Conservation (phyloP, 345 rosid species). For the Rhodamnia argentea region DNA sequence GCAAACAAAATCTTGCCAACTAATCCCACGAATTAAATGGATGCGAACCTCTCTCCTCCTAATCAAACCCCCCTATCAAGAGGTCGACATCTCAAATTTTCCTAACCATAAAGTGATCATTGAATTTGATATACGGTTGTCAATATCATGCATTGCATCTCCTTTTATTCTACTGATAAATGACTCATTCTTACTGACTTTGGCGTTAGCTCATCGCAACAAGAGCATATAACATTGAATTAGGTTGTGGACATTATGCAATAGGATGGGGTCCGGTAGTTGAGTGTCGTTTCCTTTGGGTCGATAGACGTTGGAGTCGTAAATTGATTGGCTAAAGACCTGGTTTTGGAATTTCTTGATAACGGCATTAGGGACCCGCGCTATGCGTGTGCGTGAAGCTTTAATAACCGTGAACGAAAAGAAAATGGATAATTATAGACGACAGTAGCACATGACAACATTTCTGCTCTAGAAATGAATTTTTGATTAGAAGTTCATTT, state of each 20-base stretch:
- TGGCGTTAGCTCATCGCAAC: not conserved
- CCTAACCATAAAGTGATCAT: not conserved
- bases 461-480: too few relatives aligned
- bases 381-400: too few relatives aligned
- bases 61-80: not conserved
- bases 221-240: not conserved
- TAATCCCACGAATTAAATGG: too few relatives aligned
- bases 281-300: not conserved
- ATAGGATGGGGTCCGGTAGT: not conserved
- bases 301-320: not conserved
- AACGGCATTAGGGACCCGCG: not conserved
- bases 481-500: too few relatives aligned
- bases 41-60: not conserved
- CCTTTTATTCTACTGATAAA: not conserved
- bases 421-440: not conserved
- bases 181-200: not conserved
- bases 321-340: not conserved
- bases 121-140: not conserved
- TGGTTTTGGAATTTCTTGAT: not conserved
- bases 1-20: too few relatives aligned
- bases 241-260: not conserved
- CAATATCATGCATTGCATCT: not conserved
- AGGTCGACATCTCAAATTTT: not conserved
- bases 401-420: too few relatives aligned
- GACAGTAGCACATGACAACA: too few relatives aligned